These are phyloP conservation scores for Picea glauca DNA, from an alignment of 75 land plant genomes.

Conservation along the genomic window DNA sequence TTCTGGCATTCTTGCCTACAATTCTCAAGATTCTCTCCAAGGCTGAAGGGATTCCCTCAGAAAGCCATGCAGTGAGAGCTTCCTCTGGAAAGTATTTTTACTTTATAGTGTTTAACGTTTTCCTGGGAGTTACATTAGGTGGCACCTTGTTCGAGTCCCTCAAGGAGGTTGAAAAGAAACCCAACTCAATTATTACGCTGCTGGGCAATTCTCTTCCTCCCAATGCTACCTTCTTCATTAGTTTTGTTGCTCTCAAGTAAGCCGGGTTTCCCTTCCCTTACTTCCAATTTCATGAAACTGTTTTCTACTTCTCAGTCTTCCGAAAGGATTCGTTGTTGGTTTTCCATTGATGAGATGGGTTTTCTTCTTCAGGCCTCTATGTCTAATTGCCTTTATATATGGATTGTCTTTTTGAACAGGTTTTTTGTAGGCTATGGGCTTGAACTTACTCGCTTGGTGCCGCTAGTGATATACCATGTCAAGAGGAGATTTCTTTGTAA, in stretches of 20 bases:
- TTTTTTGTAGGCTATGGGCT: conserved; percentile 91
- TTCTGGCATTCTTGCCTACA: conserved; percentile 70
- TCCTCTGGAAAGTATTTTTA: conserved; percentile 92
- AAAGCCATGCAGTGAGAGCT: conserved; percentile 63
- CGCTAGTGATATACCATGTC: conserved; percentile 68
- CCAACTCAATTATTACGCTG: conserved; percentile 26
- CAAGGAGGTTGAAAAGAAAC: conserved; percentile 43
- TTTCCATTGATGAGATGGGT: neutral
- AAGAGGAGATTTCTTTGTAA: conserved; percentile 84
- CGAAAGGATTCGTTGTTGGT: neutral
- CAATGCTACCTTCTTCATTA: conserved; percentile 81
- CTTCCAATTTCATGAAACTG: neutral
- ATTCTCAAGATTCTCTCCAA: conserved; percentile 68
- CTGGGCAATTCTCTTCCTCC: conserved; percentile 63
- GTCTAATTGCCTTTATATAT: neutral
- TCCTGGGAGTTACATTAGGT: conserved; percentile 78
- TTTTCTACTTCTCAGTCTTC: neutral
- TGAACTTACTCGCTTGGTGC: conserved; percentile 74
- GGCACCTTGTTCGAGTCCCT: conserved; percentile 57
- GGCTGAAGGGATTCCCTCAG: conserved; percentile 65
- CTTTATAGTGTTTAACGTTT: conserved; percentile 78
- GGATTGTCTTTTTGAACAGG: conserved; percentile 30
- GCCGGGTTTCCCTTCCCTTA: conserved; percentile 12
- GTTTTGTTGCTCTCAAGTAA: conserved; percentile 89
- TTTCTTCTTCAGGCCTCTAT: neutral